A percentile compares a stretch with the other conserved stretches of the same genome.
Conservation (phyloP, 2,329 filamentous ascomycete species). For the Botrytis pseudocinerea region DNA sequence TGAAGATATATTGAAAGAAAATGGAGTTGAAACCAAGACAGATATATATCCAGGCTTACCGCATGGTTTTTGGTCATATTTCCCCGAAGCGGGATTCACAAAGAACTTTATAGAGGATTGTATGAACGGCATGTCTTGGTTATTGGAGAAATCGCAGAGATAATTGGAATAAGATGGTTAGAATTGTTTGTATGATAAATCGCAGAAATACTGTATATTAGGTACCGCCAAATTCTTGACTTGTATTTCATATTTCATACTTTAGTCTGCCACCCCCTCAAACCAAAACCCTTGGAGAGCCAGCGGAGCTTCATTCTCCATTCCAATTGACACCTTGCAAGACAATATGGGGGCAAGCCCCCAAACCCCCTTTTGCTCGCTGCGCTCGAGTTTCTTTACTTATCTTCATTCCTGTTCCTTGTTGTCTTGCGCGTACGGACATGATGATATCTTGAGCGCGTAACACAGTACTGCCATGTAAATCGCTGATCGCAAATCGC, state of each 20-base stretch:
- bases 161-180: neutral
- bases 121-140: constrained; percentile 1
- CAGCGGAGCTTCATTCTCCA: too few relatives aligned
- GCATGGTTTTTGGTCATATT: constrained; percentile 40
- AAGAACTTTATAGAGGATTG: constrained; percentile 17
- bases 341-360: too few relatives aligned
- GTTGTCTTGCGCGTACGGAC: neutral
- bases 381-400: too few relatives aligned
- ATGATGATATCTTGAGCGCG: neutral
- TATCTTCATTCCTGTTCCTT: too few relatives aligned
- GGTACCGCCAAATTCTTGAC: neutral
- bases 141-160: neutral
- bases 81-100: constrained; percentile 34
- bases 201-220: neutral
- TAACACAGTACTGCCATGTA: neutral
- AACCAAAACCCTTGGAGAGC: too few relatives aligned
- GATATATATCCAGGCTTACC: constrained; percentile 41
- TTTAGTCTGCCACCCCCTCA: too few relatives aligned
- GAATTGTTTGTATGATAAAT: neutral
- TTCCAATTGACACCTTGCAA: too few relatives aligned
- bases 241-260: neutral
- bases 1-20: constrained; percentile 49
- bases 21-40: constrained; percentile 37
- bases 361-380: too few relatives aligned
- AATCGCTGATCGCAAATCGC: neutral